A percentile compares a stretch with the other conserved stretches of the same genome.
These are phyloP conservation scores for Zasmidium angulare DNA, from an alignment of 2,329 filamentous ascomycete species.

Conservation along the genomic window DNA sequence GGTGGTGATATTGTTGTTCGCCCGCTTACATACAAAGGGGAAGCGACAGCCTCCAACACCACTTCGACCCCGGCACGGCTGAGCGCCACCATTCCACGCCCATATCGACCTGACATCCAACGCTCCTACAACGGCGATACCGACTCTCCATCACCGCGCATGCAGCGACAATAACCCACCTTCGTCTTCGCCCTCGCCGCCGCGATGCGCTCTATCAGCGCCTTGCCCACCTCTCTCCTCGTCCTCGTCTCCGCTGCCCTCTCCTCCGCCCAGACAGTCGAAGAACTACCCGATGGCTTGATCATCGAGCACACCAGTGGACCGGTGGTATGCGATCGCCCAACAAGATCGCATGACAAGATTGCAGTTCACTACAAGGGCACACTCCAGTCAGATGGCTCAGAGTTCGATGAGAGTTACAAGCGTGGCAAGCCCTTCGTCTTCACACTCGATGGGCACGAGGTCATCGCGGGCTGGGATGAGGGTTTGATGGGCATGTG, in stretches of 20 bases:
- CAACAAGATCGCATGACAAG: slow-evolving; percentile 47
- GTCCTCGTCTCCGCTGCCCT: slow-evolving; percentile 9
- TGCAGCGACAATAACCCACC: slow-evolving; percentile 4
- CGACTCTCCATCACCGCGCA: background rate
- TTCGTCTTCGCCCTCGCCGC: slow-evolving; percentile 2
- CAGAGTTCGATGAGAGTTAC: slow-evolving; percentile 82
- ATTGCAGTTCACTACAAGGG: slow-evolving; percentile 53
- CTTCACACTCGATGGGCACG: slow-evolving; percentile 76
- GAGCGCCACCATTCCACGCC: background rate
- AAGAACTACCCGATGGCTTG: slow-evolving; percentile 22
- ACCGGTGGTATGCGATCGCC: slow-evolving; percentile 44
- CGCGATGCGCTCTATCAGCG: slow-evolving; percentile 23
- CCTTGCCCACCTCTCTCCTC: slow-evolving; percentile 20
- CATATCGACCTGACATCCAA: background rate
- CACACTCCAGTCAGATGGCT: slow-evolving; percentile 58
- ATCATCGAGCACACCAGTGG: slow-evolving; percentile 43
- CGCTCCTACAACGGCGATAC: background rate
- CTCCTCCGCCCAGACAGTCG: slow-evolving; percentile 9
- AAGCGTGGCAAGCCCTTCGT: slow-evolving; percentile 72
- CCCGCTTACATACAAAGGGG: background rate
- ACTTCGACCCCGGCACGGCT: background rate
- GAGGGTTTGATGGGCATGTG: slow-evolving; percentile 90
- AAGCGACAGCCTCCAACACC: background rate
- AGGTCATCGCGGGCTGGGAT: slow-evolving; percentile 95
- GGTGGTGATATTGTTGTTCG: background rate